Conservation (phyloP, 768 basidiomycete genomes). For the Podaxis mareebaensis region DNA sequence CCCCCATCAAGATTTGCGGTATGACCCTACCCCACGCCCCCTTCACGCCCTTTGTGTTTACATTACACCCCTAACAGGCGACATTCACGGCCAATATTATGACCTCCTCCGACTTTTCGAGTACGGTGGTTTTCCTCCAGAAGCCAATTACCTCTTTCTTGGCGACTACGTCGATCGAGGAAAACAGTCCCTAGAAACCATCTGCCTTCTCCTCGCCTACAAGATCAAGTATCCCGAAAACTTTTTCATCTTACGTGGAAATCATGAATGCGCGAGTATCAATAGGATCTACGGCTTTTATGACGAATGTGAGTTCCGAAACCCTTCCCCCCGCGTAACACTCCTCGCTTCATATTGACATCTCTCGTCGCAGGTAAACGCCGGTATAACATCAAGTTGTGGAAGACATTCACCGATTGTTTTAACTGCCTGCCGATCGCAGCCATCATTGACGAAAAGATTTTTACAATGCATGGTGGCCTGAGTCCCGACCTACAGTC, state of each 20-base stretch:
- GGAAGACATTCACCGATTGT: constrained; percentile 99
- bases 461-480: constrained; percentile 99
- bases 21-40: constrained; percentile 30
- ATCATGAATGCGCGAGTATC: constrained; percentile 99
- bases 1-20: constrained; percentile 99
- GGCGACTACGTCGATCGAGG: constrained; percentile 99
- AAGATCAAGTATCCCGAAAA: constrained; percentile 99
- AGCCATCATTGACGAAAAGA: constrained; percentile 99
- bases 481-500: constrained; percentile 96
- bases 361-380: constrained; percentile 77
- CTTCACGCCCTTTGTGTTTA: constrained; percentile 13
- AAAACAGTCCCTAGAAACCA: constrained; percentile 99
- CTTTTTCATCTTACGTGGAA: constrained; percentile 98
- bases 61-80: constrained; percentile 54
- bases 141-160: constrained; percentile 99
- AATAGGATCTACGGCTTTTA: constrained; percentile 99
- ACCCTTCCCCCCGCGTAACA: constrained; percentile 1
- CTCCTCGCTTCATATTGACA: constrained; percentile 10
- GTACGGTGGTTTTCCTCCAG: constrained; percentile 98
- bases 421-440: constrained; percentile 99
- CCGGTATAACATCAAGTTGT: constrained; percentile 99
- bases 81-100: constrained; percentile 99
- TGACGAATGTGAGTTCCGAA: constrained; percentile 84
- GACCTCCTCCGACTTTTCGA: constrained; percentile 97
- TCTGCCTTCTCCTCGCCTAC: constrained; percentile 97